Base-by-base conservation (phyloP, 192 early-diverging fungal species). In the Diversispora epigaea region DNA sequence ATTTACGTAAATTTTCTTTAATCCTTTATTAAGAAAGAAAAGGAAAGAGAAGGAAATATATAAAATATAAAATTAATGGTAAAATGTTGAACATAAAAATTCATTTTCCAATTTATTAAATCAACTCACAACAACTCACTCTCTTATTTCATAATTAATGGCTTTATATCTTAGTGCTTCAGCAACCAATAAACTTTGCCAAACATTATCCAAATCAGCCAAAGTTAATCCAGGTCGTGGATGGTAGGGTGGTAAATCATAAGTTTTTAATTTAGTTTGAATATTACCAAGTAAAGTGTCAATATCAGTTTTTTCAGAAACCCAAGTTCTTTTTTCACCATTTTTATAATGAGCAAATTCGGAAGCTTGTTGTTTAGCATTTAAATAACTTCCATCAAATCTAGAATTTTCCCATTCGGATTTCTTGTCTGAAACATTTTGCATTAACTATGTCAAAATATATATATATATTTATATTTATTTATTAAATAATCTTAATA, bases 251-350 rank as follows among this genome's bases (percentile, higher is more conserved):
- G 86, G 83, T 58, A 98, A 82, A 62, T 96, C 93, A 80, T 98
- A 98, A 0, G 97, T 98, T 77, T 93, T 95, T 19, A 95, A 86
- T 84, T 98, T 98, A 62, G 95, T 98, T 77, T 95, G 94, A 76
- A 98, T 97, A 77, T 98, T 97, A 21, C 96, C 93, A 54, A 98
- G 83, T 49, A 98, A 81, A 43, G 91, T 91, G 77, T 96, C 96
- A 11, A 98, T 74, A 77, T 98, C 95, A 21, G 91, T 88, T 71
- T 95, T 95, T 77, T 96, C 96, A 68, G 92, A 82, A 6, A 97
- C 92, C 95, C 95, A 97, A 61, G 77, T 75, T n/a, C 95, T 85
- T 82, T 96, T 96, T 11, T 83, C 77, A 3, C 86, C 86, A 21
- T 77, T 88, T 82, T 98, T 98, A 87, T 98, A 98, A 46, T 84